phyloP scores from a whole-genome alignment of 768 basidiomycete genomes.

The Suillus alpinus region DNA sequence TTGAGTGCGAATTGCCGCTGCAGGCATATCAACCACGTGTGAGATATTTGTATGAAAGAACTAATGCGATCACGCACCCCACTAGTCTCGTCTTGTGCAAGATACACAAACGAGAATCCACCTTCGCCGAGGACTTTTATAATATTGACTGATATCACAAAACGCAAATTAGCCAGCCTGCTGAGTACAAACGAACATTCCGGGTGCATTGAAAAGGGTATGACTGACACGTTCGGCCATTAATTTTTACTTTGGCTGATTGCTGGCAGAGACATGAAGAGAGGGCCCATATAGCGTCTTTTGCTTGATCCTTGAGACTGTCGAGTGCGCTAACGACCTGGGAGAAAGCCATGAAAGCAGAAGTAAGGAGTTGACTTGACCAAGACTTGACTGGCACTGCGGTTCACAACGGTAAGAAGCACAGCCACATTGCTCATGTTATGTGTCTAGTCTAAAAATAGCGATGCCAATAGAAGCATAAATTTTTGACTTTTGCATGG shows the following conservation, averaged over 20 bases:
- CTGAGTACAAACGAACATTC: conserved; percentile 3
- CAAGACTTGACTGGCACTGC: neutral
- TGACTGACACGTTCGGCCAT: conserved; percentile 85
- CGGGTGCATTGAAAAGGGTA: conserved; percentile 2
- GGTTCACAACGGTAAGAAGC: neutral
- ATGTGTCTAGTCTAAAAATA: neutral
- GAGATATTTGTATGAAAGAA: neutral
- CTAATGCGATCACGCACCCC: conserved; percentile 49
- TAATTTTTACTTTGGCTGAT: conserved; percentile 89
- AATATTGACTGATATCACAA: conserved; percentile 63
- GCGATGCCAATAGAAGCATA: neutral
- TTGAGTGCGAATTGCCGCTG: conserved; percentile 94
- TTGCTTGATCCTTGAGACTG: conserved; percentile 67
- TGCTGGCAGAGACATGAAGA: conserved; percentile 79
- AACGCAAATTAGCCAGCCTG: conserved; percentile 4
- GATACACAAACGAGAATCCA: conserved; percentile 90
- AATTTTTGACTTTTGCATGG: too few relatives aligned
- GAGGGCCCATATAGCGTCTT: conserved; percentile 80
- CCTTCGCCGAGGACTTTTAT: conserved; percentile 94
- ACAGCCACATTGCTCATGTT: conserved; percentile 4
- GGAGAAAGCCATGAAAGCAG: conserved; percentile 25
- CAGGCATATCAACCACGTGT: conserved; percentile 4
- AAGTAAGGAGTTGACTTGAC: neutral
- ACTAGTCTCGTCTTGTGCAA: conserved; percentile 82
- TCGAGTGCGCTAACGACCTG: conserved; percentile 45